Evolutionary conservation across 345 rosid genomes (phyloP), one percentile per base, ranked within the genome.

Genomic region (Citrus cavaleriei): DNA sequence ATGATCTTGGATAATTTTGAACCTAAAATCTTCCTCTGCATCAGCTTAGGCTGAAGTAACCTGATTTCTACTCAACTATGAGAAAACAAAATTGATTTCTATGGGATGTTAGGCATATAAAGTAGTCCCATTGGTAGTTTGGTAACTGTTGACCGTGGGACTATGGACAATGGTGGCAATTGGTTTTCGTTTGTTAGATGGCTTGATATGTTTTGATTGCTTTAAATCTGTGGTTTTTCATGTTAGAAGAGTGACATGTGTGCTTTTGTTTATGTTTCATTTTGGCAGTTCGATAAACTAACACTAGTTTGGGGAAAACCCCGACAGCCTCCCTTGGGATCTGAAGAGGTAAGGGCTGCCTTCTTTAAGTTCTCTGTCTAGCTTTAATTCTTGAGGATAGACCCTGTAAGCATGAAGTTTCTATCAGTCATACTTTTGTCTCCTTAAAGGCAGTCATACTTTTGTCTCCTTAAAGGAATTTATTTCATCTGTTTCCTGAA

Each of bases 271-370:
- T 35, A 28, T 63, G 24, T 54, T 63, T 64, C 9, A 12, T 42
- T 42, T 42, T 42, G 49, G 49, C 49, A 42, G 49, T 82, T 92
- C 72, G 92, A 92, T 83, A 90, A 96, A 77, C 66, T 88, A 38
- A 79, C 94, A 46, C 87, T 97, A 80, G 91, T 90, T 32, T 97
- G 98, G 98, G 98, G 99, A 72, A 91, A 94, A 83, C 95, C 98
- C 63, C 85, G 99, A 83, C 98, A 91, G 75, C 83, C 92, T 46
- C 93, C 95, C 27, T 85, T 94, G 83, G 90, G 91, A 16, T 77
- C 61, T 57, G 87, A 87, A 82, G 98, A 93, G 97, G 99, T 96
- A 81, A 82, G 81, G 46, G 12, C 73, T 64, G 6, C 68, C 51
- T 77, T 77, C 27, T 30, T 30, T 69, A 28, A 66, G 14, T 54